phyloP scores from a whole-genome alignment of 2,329 filamentous ascomycete species.

The Arthroderma sp. region DNA sequence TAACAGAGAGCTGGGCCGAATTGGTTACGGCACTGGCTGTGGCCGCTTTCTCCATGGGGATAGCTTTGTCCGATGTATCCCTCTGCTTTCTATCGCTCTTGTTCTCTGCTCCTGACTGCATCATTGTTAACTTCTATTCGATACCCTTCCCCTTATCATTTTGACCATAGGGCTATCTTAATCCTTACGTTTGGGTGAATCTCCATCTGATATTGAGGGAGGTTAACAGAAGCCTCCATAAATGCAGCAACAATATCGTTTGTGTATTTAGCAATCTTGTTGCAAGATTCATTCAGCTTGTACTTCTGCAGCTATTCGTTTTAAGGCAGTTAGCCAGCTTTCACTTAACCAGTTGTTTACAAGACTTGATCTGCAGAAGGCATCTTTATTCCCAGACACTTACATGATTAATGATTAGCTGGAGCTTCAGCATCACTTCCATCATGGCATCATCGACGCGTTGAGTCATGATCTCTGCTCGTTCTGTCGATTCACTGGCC shows the following conservation, averaged over 20 bases:
- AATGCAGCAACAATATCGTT: conserved; percentile 25
- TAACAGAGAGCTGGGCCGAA: conserved; percentile 22
- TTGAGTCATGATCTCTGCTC: conserved; percentile 11
- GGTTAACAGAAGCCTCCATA: conserved; percentile 20
- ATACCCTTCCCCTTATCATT: not conserved
- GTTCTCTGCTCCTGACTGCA: not conserved
- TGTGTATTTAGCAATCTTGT: conserved; percentile 26
- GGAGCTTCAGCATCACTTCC: conserved; percentile 21
- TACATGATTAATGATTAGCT: conserved; percentile 21
- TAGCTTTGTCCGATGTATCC: not conserved
- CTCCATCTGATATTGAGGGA: conserved; percentile 15
- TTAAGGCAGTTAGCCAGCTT: conserved; percentile 2
- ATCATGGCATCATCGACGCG: conserved; percentile 23
- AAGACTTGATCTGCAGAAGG: no score
- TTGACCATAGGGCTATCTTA: not conserved
- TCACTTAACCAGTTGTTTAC: conserved; percentile 7
- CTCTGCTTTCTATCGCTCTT: not conserved
- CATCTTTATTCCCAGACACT: conserved; percentile 5
- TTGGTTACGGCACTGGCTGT: not conserved
- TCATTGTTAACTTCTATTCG: not conserved
- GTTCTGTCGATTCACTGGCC: not conserved
- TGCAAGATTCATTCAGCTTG: conserved; percentile 23
- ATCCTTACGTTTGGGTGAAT: conserved; percentile 7
- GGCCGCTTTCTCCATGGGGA: not conserved
- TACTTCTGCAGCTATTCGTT: conserved; percentile 22